Evolutionary conservation across 2,329 filamentous ascomycete species (phyloP), one percentile per base, ranked within the genome.

Genomic region (Aspergillus quadrilineatus): DNA sequence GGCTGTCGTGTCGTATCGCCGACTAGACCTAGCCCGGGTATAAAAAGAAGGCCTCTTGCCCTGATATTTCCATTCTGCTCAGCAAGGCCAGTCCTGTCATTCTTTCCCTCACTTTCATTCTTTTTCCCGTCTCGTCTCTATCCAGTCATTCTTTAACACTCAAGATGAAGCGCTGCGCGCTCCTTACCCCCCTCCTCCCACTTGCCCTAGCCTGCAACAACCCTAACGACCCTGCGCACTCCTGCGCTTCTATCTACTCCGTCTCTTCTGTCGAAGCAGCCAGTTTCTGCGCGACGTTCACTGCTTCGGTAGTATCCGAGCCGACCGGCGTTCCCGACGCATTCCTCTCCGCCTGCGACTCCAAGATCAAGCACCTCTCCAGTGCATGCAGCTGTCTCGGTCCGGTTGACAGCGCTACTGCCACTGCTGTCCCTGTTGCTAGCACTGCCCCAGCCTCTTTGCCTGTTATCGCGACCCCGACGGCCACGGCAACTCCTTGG

Each of bases 341-440:
- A 55, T 57, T 65, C 55, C 47, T 65, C 51, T 29, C 58, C 55
- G 55, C 53, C 42, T 67, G 65, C 49, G 59, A 64, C 30, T 61
- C 55, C 43, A 63, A 63, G n/a, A 56, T 58, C 10, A 63, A 59
- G 42, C 61, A 65, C 28, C 42, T 67, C 7, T 67, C 65, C 10
- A 67, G 63, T 55, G 65, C 65, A 8, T 67, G 65, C 52, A 67
- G 61, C 58, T 67, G 63, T 36, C 59, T 65, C 29, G 63, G 60
- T n/a, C 61, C 63, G 8, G 59, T 58, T 17, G 34, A 37, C 34
- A 14, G 4, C 34, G 34, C 34, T 9, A 37, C 34, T 14, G 34
- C 34, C 14, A 14, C 34, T 37, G 9, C 34, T 37, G 34, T 37
- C 22, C 22, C 22, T 22, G 22, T 4, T 4, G 3, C 22, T 22